Percentiles rank a stretch among this genome's conserved stretches.
Evolutionary conservation across 768 basidiomycete species (phyloP).

Genomic region (Lenzites betulinus): DNA sequence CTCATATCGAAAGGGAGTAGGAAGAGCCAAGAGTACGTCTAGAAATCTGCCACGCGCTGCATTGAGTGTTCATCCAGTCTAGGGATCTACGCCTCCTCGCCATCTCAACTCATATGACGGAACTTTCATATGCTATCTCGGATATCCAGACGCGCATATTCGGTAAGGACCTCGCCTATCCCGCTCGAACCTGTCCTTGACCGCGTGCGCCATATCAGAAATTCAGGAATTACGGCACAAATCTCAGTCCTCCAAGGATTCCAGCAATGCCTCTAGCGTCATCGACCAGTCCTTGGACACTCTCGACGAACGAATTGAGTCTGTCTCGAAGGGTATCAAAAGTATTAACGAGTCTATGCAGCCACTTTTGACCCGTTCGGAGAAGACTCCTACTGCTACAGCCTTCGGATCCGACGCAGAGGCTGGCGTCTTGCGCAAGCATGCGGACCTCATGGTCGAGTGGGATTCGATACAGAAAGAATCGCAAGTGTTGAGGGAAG

Average conservation of each 20-base stretch:
- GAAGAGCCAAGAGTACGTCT: conserved; percentile 69
- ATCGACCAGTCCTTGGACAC: conserved; percentile 83
- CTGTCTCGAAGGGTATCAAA: conserved; percentile 72
- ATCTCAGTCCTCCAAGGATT: conserved; percentile 63
- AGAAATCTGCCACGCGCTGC: conserved; percentile 28
- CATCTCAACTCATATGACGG: conserved; percentile 83
- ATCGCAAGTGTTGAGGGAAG: conserved; percentile 80
- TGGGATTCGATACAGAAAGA: conserved; percentile 85
- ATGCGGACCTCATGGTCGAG: conserved; percentile 68
- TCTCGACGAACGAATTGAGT: conserved; percentile 77
- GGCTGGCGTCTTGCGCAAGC: conserved; percentile 66
- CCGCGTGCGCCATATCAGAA: conserved; percentile 46
- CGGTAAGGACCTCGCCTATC: conserved; percentile 46
- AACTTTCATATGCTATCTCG: conserved; percentile 82
- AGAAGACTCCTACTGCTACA: conserved; percentile 26
- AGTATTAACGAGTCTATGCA: conserved; percentile 64
- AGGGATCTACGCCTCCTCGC: conserved; percentile 75
- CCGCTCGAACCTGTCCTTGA: neutral
- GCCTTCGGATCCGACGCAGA: conserved; percentile 37
- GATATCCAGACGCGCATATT: conserved; percentile 93
- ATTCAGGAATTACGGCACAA: conserved; percentile 93
- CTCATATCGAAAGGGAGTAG: conserved; percentile 51
- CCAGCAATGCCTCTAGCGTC: conserved; percentile 58
- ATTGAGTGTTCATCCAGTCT: conserved; percentile 9
- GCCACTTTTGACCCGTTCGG: conserved; percentile 51